These are phyloP conservation scores for Torulaspora gathmanii DNA, from an alignment of 805 yeast species.

Conservation along the genomic window DNA sequence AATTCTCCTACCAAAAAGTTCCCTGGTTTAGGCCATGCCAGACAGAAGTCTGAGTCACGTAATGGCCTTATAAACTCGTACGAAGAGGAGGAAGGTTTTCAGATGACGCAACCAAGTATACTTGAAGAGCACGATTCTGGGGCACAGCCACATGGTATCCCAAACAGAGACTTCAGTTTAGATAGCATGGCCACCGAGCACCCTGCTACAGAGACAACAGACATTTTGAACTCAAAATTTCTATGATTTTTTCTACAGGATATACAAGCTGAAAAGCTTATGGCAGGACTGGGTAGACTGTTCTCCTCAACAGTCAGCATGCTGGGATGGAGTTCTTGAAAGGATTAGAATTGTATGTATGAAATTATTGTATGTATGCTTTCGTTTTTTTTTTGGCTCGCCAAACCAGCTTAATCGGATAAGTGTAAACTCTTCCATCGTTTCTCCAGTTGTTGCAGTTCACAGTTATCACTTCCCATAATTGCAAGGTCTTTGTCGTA, in stretches of 20 bases:
- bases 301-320: background rate
- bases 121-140: constrained; percentile 9
- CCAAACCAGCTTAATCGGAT: background rate
- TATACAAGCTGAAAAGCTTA: background rate
- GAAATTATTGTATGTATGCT: background rate
- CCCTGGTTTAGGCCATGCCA: constrained; percentile 24
- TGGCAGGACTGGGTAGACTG: background rate
- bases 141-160: constrained; percentile 5
- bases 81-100: constrained; percentile 20
- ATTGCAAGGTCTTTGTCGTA: constrained; percentile 9
- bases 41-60: constrained; percentile 29
- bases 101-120: constrained; percentile 13
- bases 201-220: constrained; percentile 14
- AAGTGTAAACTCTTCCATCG: constrained; percentile 14
- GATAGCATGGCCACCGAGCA: constrained; percentile 17
- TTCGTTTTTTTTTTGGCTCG: background rate
- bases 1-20: constrained; percentile 18
- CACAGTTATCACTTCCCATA: constrained; percentile 1
- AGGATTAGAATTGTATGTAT: background rate
- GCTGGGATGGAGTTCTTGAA: background rate
- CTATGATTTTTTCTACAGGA: background rate
- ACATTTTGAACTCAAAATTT: constrained; percentile 12
- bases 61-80: constrained; percentile 30
- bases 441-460: constrained; percentile 3
- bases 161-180: constrained; percentile 22